A percentile compares a stretch with the other conserved stretches of the same genome.
Conservation (phyloP, 2,329 filamentous ascomycete genomes). For the Calonectria pauciramosa region DNA sequence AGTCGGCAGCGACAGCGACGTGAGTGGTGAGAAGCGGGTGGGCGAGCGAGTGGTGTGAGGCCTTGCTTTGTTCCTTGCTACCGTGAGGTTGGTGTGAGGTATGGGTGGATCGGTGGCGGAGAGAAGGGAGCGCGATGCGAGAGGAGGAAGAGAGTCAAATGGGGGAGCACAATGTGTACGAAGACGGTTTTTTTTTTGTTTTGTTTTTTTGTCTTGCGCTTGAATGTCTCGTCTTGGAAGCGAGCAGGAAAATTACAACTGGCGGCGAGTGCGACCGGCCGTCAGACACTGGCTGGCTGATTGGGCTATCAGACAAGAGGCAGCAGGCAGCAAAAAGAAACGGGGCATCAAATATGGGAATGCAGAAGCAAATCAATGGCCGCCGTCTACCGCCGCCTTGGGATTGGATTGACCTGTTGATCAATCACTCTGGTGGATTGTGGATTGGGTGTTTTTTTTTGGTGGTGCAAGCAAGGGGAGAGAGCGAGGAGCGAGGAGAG, state of each 20-base stretch:
- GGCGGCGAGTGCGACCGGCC: background rate
- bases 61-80: constrained; percentile 14
- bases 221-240: background rate
- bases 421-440: background rate
- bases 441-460: background rate
- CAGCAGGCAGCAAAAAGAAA: constrained; percentile 5
- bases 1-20: constrained; percentile 1
- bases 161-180: background rate
- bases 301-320: background rate
- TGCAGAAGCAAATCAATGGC: background rate
- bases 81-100: constrained; percentile 24
- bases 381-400: background rate
- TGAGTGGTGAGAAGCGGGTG: constrained; percentile 5
- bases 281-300: background rate
- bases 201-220: background rate
- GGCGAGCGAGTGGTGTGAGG: constrained; percentile 10
- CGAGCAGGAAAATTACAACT: background rate
- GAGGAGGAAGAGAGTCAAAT: background rate
- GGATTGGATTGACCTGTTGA: constrained; percentile 9
- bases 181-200: background rate
- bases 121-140: background rate
- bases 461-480: background rate
- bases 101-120: constrained; percentile 29
- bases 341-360: background rate
- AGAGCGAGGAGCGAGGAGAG: background rate